Evolutionary conservation across 352 stramenopile species (phyloP).

Genomic region (Phytopythium aichiense): DNA sequence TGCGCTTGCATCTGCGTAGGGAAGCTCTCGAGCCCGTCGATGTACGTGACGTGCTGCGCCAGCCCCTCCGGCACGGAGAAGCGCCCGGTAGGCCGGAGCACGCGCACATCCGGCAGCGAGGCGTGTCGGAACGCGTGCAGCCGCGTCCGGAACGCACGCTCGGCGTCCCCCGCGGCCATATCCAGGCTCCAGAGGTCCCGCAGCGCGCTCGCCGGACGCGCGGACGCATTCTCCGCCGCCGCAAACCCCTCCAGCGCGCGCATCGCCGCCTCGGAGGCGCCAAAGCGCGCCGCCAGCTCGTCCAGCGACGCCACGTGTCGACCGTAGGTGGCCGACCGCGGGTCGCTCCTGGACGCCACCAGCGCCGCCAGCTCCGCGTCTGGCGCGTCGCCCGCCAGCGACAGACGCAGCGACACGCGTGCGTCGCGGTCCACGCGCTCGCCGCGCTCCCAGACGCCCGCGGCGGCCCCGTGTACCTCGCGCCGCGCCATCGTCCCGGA

Average conservation of each 20-base stretch:
- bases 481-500: neutral
- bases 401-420: constrained; percentile 32
- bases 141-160: constrained; percentile 47
- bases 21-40: constrained; percentile 72
- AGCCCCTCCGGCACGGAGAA: constrained; percentile 40
- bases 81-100: constrained; percentile 36
- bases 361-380: constrained; percentile 32
- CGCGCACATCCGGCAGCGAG: constrained; percentile 17
- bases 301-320: constrained; percentile 29
- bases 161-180: constrained; percentile 32
- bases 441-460: constrained; percentile 20
- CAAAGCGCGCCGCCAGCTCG: constrained; percentile 36
- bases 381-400: constrained; percentile 24
- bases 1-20: constrained; percentile 60
- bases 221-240: constrained; percentile 5
- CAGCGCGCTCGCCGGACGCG: constrained; percentile 13
- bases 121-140: constrained; percentile 47
- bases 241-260: constrained; percentile 22
- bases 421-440: constrained; percentile 20
- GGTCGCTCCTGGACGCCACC: constrained; percentile 41
- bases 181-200: constrained; percentile 49
- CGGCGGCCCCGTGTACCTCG: constrained; percentile 15
- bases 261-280: constrained; percentile 16
- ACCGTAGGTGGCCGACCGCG: constrained; percentile 42
- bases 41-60: constrained; percentile 38